Conservation (phyloP, 371 early-diverging fungal species). For the Syncephalastrum contaminatum region DNA sequence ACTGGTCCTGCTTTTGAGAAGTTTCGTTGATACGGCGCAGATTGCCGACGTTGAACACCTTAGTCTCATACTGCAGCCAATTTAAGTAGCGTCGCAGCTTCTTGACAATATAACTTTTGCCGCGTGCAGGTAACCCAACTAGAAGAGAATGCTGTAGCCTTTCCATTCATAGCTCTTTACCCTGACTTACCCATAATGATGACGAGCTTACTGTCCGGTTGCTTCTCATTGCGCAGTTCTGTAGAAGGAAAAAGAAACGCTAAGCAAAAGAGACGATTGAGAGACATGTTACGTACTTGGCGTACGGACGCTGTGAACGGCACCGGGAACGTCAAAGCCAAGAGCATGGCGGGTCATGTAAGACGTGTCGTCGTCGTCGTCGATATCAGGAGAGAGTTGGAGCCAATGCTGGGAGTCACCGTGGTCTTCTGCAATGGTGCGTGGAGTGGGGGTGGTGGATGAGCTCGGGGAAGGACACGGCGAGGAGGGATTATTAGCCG, state of each 20-base stretch:
- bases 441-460: no score
- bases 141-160: not conserved
- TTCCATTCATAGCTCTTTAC: not conserved
- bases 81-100: constrained; percentile 78
- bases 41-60: constrained; percentile 88
- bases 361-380: constrained; percentile 5
- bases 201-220: constrained; percentile 52
- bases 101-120: constrained; percentile 88
- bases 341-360: constrained; percentile 13
- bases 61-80: constrained; percentile 69
- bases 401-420: constrained; percentile 5
- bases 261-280: no score
- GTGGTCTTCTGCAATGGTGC: no score
- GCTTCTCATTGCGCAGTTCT: constrained; percentile 34
- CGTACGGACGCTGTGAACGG: constrained; percentile 24
- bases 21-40: constrained; percentile 60
- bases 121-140: constrained; percentile 86
- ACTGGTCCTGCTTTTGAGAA: constrained; percentile 47
- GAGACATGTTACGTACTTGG: constrained; percentile 11
- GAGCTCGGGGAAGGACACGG: no score
- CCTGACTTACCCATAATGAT: constrained; percentile 62
- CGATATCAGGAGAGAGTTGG: constrained; percentile 13
- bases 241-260: no score
- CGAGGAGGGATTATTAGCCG: no score
- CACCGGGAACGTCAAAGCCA: constrained; percentile 32